A percentile compares a stretch with the other conserved stretches of the same genome.
Conservation (phyloP, 2,329 filamentous ascomycete genomes). For the Aspergillus caelatus region DNA sequence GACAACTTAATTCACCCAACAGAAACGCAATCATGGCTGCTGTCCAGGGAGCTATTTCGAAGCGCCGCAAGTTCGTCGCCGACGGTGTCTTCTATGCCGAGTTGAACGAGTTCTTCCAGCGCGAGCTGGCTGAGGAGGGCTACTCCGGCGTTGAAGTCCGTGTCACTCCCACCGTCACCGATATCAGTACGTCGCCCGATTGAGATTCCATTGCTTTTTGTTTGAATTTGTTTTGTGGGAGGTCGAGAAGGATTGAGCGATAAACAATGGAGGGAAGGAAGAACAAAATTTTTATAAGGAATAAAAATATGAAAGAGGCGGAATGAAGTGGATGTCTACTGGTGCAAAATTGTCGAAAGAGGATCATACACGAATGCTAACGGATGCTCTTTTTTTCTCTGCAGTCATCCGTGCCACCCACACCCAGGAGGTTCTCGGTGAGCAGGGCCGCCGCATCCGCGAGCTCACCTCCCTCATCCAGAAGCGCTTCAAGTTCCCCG, state of each 20-base stretch:
- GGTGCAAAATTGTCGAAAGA: constrained; percentile 5
- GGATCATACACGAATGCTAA: constrained; percentile 34
- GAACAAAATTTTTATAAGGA: not conserved
- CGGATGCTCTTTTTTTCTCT: constrained; percentile 29
- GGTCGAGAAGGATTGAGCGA: not conserved
- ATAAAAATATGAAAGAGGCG: constrained; percentile 7
- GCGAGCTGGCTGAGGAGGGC: constrained; percentile 99
- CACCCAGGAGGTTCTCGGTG: constrained; percentile 99
- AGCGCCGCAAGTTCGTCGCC: constrained; percentile 75
- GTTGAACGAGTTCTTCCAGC: constrained; percentile 99
- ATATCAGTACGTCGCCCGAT: constrained; percentile 71
- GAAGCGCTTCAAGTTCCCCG: constrained; percentile 99
- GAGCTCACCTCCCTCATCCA: constrained; percentile 99
- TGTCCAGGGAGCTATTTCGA: constrained; percentile 56
- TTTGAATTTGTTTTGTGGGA: constrained; percentile 11
- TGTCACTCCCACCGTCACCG: constrained; percentile 99
- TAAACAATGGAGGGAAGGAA: constrained; percentile 4
- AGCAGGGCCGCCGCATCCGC: constrained; percentile 99
- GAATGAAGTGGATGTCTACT: constrained; percentile 8
- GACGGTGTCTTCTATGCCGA: constrained; percentile 99
- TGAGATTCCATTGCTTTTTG: constrained; percentile 18
- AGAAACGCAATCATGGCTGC: constrained; percentile 52
- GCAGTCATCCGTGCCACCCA: constrained; percentile 96
- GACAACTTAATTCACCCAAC: constrained; percentile 36
- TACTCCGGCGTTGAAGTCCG: constrained; percentile 99